A percentile compares a stretch with the other conserved stretches of the same genome.
Evolutionary conservation across 129 eudicot species (phyloP).

Genomic region (Flaveria robusta): DNA sequence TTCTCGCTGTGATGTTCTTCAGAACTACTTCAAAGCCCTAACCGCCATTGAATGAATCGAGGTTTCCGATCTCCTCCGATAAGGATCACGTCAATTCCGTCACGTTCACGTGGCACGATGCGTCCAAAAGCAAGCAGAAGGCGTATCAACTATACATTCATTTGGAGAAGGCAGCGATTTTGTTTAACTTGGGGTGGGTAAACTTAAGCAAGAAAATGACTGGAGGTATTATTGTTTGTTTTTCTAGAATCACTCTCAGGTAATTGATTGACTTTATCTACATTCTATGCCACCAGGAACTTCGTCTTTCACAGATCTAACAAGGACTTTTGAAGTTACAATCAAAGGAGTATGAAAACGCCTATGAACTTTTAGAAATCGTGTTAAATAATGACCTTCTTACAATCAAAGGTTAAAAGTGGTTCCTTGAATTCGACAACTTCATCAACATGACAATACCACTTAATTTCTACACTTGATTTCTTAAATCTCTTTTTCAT

Average conservation of each 20-base stretch:
- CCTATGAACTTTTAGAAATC: constrained; percentile 73
- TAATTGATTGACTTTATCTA: constrained; percentile 16
- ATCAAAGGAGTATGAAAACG: constrained; percentile 77
- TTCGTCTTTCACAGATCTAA: constrained; percentile 81
- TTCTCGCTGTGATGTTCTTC: constrained; percentile 73
- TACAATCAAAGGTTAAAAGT: constrained; percentile 60
- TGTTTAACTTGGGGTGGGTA: constrained; percentile 83
- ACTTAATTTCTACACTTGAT: constrained; percentile 3
- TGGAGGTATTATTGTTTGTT: not conserved
- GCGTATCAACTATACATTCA: constrained; percentile 80
- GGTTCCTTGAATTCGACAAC: not conserved
- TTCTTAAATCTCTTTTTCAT: constrained; percentile 9
- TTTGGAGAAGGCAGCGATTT: constrained; percentile 83
- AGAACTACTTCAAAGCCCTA: constrained; percentile 72
- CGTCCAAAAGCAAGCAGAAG: constrained; percentile 65
- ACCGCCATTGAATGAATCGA: constrained; percentile 72
- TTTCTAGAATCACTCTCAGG: constrained; percentile 1
- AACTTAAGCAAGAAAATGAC: not conserved
- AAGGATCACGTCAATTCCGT: constrained; percentile 76
- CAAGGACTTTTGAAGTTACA: constrained; percentile 86
- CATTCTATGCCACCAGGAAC: constrained; percentile 57
- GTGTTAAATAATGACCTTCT: constrained; percentile 73
- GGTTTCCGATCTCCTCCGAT: constrained; percentile 89
- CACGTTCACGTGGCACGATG: constrained; percentile 86
- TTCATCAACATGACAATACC: not conserved